Evolutionary conservation across 495 filamentous ascomycete species (phyloP).

Genomic region (Penicillium cosmopolitanum): DNA sequence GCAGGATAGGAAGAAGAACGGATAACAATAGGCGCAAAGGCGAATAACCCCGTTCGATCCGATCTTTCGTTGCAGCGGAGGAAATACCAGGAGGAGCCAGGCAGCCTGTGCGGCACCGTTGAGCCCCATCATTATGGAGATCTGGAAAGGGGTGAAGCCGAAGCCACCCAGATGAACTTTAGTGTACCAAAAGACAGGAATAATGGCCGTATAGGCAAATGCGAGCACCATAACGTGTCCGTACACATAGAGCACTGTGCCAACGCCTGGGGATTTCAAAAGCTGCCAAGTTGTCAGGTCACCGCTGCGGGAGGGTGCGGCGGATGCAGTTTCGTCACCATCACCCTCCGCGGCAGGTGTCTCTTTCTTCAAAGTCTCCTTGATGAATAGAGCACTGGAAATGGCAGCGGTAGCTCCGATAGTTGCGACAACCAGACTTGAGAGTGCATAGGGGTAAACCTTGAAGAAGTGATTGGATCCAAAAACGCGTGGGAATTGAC

Average conservation of each 20-base stretch:
- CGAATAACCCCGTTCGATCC: slow-evolving; percentile 65
- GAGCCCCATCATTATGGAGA: slow-evolving; percentile 62
- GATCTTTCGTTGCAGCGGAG: slow-evolving; percentile 56
- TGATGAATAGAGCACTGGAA: slow-evolving; percentile 50
- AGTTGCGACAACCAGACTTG: slow-evolving; percentile 55
- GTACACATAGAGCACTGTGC: slow-evolving; percentile 62
- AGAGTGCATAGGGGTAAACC: slow-evolving; percentile 66
- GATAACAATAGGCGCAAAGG: slow-evolving; percentile 56
- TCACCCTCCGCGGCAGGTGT: slow-evolving; percentile 11
- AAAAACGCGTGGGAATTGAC: slow-evolving; percentile 60
- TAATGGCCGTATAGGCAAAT: slow-evolving; percentile 62
- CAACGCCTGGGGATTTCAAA: slow-evolving; percentile 63
- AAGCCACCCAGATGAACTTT: slow-evolving; percentile 58
- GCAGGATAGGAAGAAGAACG: slow-evolving; percentile 56
- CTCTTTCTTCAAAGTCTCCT: slow-evolving; percentile 55
- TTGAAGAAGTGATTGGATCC: slow-evolving; percentile 57
- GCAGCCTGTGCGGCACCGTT: slow-evolving; percentile 62
- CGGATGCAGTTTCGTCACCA: slow-evolving; percentile 9
- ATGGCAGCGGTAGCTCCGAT: slow-evolving; percentile 55
- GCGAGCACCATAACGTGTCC: slow-evolving; percentile 64
- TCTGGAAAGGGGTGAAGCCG: slow-evolving; percentile 59
- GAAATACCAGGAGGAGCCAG: slow-evolving; percentile 69
- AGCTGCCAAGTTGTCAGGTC: slow-evolving; percentile 56
- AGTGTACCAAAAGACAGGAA: slow-evolving; percentile 67
- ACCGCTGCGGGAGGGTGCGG: background rate